Evolutionary conservation across 2,329 filamentous ascomycete species (phyloP), one percentile per base, ranked within the genome.

Genomic region (Gyromitra esculenta): DNA sequence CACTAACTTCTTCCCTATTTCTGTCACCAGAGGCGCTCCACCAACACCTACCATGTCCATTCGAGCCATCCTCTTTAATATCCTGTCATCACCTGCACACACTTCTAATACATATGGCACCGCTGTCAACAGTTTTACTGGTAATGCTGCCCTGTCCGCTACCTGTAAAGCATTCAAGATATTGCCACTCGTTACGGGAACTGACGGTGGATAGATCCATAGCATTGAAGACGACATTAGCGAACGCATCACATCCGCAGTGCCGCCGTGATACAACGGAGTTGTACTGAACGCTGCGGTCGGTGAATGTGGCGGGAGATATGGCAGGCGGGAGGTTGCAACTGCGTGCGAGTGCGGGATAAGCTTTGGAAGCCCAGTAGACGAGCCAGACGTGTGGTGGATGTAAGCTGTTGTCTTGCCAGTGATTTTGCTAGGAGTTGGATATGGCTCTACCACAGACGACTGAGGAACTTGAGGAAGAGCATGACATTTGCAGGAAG

Each of bases 31-130:
- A 2, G 89, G 87, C 9, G 89, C 89, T 5, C 89, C 90, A 1
- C 89, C 89, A 0, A 91, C 88, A 5, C 89, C 89, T 0, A 91
- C 89, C 13, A 91, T 84, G 2, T 87, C 85, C 88, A 91, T 90
- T 0, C 78, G 80, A 78, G 83, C 82, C 1, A 90, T 83, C 1
- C 84, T 71, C 0, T 82, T 37, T 0, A 89, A 57, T 0, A 87
- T 86, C 3, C 80, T 72, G 0, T 81, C 66, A 5, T 87, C 84
- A 11, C 85, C 84, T 1, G 84, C 83, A 43, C 90, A 83, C 83
- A 88, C 85, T 78, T 88, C 85, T 0, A 89, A 84, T 0, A 90
- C 84, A 70, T 88, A 89, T 0, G 88, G 88, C 0, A 91, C 89
- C 0, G 87, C 89, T 0, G 89, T 88, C 79, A 91, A 91, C 78